These are phyloP conservation scores for Pseudogymnoascus sp. DNA, from an alignment of 2,329 filamentous ascomycete species.

Conservation along the genomic window DNA sequence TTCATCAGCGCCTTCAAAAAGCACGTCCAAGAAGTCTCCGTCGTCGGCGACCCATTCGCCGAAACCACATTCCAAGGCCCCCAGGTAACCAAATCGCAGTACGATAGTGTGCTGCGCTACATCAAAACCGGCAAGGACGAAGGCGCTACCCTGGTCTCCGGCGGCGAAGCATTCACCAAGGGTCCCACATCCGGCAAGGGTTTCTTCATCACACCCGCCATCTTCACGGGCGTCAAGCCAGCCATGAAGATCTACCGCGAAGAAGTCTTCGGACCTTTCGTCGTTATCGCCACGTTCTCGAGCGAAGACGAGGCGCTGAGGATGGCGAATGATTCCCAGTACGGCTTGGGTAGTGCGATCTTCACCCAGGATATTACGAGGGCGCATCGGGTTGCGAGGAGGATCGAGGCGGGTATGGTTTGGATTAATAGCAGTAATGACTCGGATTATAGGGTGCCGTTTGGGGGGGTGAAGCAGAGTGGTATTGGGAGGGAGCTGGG, in stretches of 20 bases:
- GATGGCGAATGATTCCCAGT: conserved; percentile 47
- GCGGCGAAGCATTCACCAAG: conserved; percentile 49
- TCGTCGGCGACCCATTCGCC: conserved; percentile 52
- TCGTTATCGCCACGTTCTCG: conserved; percentile 44
- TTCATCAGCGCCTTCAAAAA: conserved; percentile 48
- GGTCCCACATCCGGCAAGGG: conserved; percentile 45
- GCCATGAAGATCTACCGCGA: conserved; percentile 41
- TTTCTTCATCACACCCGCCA: conserved; percentile 53
- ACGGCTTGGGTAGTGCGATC: conserved; percentile 47
- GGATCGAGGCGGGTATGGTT: conserved; percentile 48
- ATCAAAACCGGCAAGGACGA: conserved; percentile 55
- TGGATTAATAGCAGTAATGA: conserved; percentile 38
- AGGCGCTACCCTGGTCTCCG: conserved; percentile 50
- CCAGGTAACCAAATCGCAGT: conserved; percentile 44
- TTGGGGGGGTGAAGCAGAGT: conserved; percentile 52
- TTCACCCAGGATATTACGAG: conserved; percentile 46
- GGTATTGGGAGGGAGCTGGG: conserved; percentile 46
- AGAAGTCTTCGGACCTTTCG: conserved; percentile 53
- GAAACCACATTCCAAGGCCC: conserved; percentile 47
- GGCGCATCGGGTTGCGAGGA: conserved; percentile 38
- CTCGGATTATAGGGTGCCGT: conserved; percentile 38
- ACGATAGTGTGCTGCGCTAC: conserved; percentile 31
- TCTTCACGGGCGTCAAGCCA: conserved; percentile 45
- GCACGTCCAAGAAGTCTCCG: conserved; percentile 53
- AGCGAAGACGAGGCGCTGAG: conserved; percentile 46